These are phyloP conservation scores for Phytopythium kandeliae DNA, from an alignment of 352 stramenopile genomes.

Conservation along the genomic window DNA sequence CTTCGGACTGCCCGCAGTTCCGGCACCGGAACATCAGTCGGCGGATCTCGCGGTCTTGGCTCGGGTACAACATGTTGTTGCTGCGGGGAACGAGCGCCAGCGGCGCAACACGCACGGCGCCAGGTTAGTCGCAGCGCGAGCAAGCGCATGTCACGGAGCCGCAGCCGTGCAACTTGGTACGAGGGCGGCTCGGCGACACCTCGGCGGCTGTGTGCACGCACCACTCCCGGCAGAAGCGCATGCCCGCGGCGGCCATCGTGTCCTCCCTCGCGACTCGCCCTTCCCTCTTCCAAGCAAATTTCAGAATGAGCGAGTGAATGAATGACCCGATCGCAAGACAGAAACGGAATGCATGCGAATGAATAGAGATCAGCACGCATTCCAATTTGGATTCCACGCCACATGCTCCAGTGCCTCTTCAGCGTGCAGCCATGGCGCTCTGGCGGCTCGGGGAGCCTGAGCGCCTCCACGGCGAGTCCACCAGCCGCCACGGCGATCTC, in stretches of 20 bases:
- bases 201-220: conserved; percentile 18
- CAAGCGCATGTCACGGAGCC: neutral
- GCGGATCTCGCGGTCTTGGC: conserved; percentile 81
- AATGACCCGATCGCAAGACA: too few species aligned
- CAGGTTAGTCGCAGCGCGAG: too few species aligned
- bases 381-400: too few species aligned
- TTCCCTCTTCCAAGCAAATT: too few species aligned
- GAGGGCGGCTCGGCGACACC: neutral
- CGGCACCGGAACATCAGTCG: conserved; percentile 83
- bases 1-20: conserved; percentile 82
- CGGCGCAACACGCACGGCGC: neutral
- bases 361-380: too few species aligned
- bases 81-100: conserved; percentile 16
- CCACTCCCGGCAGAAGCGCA: conserved; percentile 88
- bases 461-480: neutral
- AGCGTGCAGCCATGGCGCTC: too few species aligned
- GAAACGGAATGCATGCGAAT: too few species aligned
- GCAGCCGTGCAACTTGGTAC: neutral
- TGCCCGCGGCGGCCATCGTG: conserved; percentile 70
- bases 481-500: too few species aligned
- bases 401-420: too few species aligned
- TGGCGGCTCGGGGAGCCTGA: too few species aligned
- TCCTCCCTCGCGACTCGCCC: neutral
- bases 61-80: conserved; percentile 92
- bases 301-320: too few species aligned